Conservation (phyloP, 306 rosid genomes). For the Spatholobus suberectus region DNA sequence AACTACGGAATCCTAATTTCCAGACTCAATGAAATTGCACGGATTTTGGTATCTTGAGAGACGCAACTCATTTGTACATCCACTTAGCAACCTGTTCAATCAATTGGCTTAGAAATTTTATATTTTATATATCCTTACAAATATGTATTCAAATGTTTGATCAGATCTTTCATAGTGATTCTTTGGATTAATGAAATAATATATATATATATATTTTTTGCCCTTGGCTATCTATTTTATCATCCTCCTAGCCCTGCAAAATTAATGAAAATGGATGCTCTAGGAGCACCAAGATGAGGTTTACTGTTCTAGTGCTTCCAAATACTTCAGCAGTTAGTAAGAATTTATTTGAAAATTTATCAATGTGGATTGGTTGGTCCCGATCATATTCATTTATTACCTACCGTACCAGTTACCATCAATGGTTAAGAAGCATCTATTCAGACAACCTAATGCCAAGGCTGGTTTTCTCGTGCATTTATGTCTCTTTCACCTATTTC, state of each 20-base stretch:
- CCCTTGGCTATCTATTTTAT: slow-evolving; percentile 16
- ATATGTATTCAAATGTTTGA: slow-evolving; percentile 47
- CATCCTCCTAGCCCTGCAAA: slow-evolving; percentile 11
- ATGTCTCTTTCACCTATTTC: slow-evolving; percentile 31
- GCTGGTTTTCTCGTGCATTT: not conserved
- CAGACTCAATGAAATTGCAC: slow-evolving; percentile 37
- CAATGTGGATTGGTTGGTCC: not conserved
- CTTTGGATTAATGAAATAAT: slow-evolving; percentile 61
- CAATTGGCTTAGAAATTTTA: slow-evolving; percentile 20
- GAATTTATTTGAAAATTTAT: not conserved
- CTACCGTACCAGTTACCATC: slow-evolving; percentile 15
- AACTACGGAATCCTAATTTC: slow-evolving; percentile 48
- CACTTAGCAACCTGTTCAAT: slow-evolving; percentile 47
- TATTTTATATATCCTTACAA: slow-evolving; percentile 40
- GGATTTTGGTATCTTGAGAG: slow-evolving; percentile 54
- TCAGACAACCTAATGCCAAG: not conserved
- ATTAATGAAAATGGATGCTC: not conserved
- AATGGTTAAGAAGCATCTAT: not conserved
- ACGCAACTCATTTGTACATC: slow-evolving; percentile 60
- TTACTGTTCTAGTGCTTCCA: not conserved
- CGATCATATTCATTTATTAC: not conserved
- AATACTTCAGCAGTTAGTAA: not conserved
- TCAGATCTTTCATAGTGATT: slow-evolving; percentile 52
- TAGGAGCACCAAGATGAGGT: not conserved
- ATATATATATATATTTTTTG: slow-evolving; percentile 26